Evolutionary conservation across 2,329 filamentous ascomycete species (phyloP), one percentile per base, ranked within the genome.

Genomic region (Colletotrichum scovillei): DNA sequence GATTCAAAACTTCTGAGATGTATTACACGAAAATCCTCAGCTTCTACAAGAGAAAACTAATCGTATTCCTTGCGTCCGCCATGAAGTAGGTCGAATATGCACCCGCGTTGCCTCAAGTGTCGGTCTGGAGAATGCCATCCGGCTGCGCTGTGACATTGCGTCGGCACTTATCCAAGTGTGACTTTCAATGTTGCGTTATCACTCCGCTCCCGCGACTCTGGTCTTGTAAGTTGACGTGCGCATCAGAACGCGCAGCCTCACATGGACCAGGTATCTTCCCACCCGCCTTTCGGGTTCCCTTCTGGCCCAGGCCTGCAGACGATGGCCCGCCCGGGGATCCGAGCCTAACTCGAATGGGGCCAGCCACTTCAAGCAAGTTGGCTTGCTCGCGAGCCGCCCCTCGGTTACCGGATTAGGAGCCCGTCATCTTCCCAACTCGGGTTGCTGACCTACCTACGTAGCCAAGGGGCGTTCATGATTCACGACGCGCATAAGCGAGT

Each of bases 131-230:
- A n/a, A 22, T 9, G 4, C 42, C 16, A 49, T 22, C n/a, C 19
- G 42, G 6, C 19, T 49, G 42, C 19, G 19, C 19, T 55, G 46
- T 59, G 22, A 42, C 24, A 62, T 30, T 22, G 16, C 42, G 46
- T 8, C 65, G 65, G 57, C 22, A 67, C 56, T 62, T 6, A 49
- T 62, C 22, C 9, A 35, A 22, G 22, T 59, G 42, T 67, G 56
- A 30, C 56, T 16, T 24, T 32, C 14, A 12, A 22, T n/a, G 22
- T 42, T 62, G 56, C 19, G 42, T 42, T 26, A 42, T 52, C n/a
- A 26, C 24, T 32, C 42, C 19, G 42, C 42, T 49, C 19, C 42
- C 9, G 53, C 35, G 12, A 66, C 24, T 38, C 53, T 57, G 24
- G 42, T 52, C 26, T 32, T 19, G 42, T 52, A n/a, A 22, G n/a